These are phyloP conservation scores for Neospermospora avenae DNA, from an alignment of 2,329 filamentous ascomycete genomes.

Conservation along the genomic window DNA sequence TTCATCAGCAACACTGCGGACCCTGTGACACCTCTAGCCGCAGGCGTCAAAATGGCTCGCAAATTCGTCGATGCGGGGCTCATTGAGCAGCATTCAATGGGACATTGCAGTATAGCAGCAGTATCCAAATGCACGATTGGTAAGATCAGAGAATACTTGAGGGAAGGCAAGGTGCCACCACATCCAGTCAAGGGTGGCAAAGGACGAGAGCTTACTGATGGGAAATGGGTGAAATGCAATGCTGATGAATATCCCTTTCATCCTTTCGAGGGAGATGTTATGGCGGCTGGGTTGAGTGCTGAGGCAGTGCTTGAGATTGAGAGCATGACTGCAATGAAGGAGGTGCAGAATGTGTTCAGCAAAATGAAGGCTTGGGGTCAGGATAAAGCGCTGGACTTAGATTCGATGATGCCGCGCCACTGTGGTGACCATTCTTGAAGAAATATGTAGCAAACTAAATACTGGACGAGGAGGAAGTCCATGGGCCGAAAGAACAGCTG, in stretches of 20 bases:
- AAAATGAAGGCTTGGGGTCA: slow-evolving; percentile 5
- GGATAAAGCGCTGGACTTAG: not conserved
- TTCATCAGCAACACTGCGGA: slow-evolving; percentile 41
- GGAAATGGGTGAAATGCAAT: slow-evolving; percentile 29
- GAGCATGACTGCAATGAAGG: slow-evolving; percentile 13
- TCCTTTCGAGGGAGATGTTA: slow-evolving; percentile 11
- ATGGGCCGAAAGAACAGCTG: not conserved
- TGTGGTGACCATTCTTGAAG: not conserved
- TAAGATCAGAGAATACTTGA: slow-evolving; percentile 29
- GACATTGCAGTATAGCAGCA: slow-evolving; percentile 29
- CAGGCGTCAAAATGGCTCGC: slow-evolving; percentile 31
- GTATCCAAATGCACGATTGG: slow-evolving; percentile 28
- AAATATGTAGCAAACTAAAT: too few relatives aligned
- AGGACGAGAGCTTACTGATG: slow-evolving; percentile 18
- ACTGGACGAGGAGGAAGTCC: too few relatives aligned
- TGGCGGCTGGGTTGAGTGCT: not conserved
- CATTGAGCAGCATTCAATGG: slow-evolving; percentile 30
- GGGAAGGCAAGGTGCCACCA: slow-evolving; percentile 26
- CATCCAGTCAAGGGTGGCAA: slow-evolving; percentile 16
- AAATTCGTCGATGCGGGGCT: slow-evolving; percentile 31
- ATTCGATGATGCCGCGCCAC: not conserved
- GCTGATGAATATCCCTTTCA: slow-evolving; percentile 31
- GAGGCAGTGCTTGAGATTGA: slow-evolving; percentile 13
- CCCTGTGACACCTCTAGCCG: slow-evolving; percentile 37
- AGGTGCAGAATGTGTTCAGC: slow-evolving; percentile 14